Conservation (phyloP, 2,329 filamentous ascomycete genomes). For the Epichloe aotearoae region DNA sequence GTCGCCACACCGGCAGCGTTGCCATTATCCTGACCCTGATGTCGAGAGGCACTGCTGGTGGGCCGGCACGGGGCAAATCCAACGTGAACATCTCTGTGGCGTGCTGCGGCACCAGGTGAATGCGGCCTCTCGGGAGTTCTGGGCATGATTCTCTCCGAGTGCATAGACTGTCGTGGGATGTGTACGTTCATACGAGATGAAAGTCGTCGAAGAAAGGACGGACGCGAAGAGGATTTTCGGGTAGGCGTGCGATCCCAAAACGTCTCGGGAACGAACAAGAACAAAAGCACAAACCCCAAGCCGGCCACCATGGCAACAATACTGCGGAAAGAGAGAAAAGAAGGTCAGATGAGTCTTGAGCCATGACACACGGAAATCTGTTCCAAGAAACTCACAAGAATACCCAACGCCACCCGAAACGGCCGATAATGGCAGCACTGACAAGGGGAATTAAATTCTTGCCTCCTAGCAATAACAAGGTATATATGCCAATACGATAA, state of each 20-base stretch:
- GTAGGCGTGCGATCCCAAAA: constrained; percentile 82
- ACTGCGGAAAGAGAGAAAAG: constrained; percentile 30
- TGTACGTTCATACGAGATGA: constrained; percentile 27
- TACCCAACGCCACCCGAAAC: constrained; percentile 75
- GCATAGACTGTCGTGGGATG: not conserved
- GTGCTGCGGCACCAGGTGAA: constrained; percentile 9
- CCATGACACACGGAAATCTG: not conserved
- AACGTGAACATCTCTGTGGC: constrained; percentile 18
- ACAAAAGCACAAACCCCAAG: constrained; percentile 57
- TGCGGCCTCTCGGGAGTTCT: constrained; percentile 6
- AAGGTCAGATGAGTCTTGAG: not conserved
- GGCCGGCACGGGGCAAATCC: constrained; percentile 15
- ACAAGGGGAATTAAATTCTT: constrained; percentile 85
- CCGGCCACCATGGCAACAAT: constrained; percentile 71
- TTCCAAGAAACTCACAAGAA: constrained; percentile 50
- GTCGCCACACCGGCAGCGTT: not conserved
- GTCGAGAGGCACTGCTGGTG: not conserved
- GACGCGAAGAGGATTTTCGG: constrained; percentile 25
- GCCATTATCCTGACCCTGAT: not conserved
- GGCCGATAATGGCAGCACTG: constrained; percentile 71
- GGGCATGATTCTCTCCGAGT: not conserved
- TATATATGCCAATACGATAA: constrained; percentile 88
- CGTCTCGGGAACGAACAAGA: constrained; percentile 86
- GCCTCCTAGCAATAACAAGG: constrained; percentile 71
- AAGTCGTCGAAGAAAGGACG: constrained; percentile 32